Evolutionary conservation across 2,329 filamentous ascomycete genomes (phyloP).

Genomic region (Trichoderma semiorbis): DNA sequence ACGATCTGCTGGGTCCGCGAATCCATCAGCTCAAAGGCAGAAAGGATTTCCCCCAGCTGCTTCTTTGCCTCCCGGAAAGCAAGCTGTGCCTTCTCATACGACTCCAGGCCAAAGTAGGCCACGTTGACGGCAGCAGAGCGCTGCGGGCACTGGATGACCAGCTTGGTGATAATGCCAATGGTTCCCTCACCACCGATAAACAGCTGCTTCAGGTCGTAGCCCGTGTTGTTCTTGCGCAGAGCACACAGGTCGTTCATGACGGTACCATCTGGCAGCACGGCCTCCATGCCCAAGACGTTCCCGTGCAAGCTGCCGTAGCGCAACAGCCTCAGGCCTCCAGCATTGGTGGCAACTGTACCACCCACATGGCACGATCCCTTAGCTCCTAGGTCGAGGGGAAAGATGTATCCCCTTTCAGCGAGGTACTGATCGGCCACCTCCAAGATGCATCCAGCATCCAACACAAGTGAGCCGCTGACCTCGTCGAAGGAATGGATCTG

Average conservation of each 20-base stretch:
- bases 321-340: slow-evolving; percentile 82
- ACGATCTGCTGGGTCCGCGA: slow-evolving; percentile 76
- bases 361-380: slow-evolving; percentile 97
- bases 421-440: slow-evolving; percentile 86
- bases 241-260: slow-evolving; percentile 84
- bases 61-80: slow-evolving; percentile 87
- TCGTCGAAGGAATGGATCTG: slow-evolving; percentile 88
- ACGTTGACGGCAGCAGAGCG: slow-evolving; percentile 87
- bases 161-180: slow-evolving; percentile 86
- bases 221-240: slow-evolving; percentile 96
- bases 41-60: slow-evolving; percentile 90
- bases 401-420: slow-evolving; percentile 79
- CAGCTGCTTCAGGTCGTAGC: slow-evolving; percentile 94
- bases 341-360: slow-evolving; percentile 94
- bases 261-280: slow-evolving; percentile 88
- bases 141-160: slow-evolving; percentile 87
- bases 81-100: slow-evolving; percentile 81
- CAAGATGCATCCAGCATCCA: slow-evolving; percentile 86
- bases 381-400: slow-evolving; percentile 93
- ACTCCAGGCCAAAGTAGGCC: slow-evolving; percentile 87
- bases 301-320: slow-evolving; percentile 94
- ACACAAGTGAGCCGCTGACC: slow-evolving; percentile 84
- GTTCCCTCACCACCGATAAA: slow-evolving; percentile 97
- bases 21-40: slow-evolving; percentile 98
- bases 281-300: slow-evolving; percentile 87